A percentile compares a stretch with the other conserved stretches of the same genome.
Conservation (phyloP, 2,329 filamentous ascomycete species). For the Cryphonectria nitschkei region DNA sequence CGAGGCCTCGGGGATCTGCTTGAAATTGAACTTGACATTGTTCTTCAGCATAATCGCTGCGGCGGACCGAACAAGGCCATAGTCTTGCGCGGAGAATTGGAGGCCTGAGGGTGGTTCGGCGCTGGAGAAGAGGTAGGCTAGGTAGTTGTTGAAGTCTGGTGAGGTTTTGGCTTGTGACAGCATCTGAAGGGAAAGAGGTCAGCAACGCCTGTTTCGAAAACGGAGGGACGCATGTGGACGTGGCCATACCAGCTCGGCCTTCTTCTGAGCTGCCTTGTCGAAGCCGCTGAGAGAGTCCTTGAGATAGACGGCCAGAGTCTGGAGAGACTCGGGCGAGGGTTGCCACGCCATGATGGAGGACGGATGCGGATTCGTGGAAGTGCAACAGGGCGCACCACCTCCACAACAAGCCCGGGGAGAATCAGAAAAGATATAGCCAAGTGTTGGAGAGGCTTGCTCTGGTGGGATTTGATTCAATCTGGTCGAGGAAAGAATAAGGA, state of each 20-base stretch:
- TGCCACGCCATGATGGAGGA: conserved; percentile 79
- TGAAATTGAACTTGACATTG: conserved; percentile 77
- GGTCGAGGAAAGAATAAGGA: not conserved
- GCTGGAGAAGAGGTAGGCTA: conserved; percentile 86
- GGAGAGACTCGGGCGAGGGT: conserved; percentile 82
- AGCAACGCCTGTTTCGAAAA: not conserved
- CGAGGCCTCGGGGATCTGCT: conserved; percentile 73
- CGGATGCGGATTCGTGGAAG: conserved; percentile 13
- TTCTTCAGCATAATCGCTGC: conserved; percentile 97
- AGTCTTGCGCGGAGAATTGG: conserved; percentile 61
- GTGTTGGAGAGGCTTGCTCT: not conserved
- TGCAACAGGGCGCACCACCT: conserved; percentile 27
- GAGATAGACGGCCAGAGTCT: conserved; percentile 86
- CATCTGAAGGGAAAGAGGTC: conserved; percentile 64
- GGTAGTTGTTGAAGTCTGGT: conserved; percentile 96
- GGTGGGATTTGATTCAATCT: not conserved
- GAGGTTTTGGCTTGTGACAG: conserved; percentile 85
- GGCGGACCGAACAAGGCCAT: conserved; percentile 79
- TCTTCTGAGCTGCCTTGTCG: conserved; percentile 79
- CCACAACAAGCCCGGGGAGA: conserved; percentile 19
- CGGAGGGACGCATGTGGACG: conserved; percentile 5
- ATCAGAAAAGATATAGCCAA: not conserved
- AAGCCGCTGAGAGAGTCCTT: conserved; percentile 89
- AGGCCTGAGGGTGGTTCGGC: conserved; percentile 64
- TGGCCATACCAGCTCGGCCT: conserved; percentile 79